A percentile compares a stretch with the other conserved stretches of the same genome.
Conservation (phyloP, 208 protist genomes). For the Leishmania guyanensis region DNA sequence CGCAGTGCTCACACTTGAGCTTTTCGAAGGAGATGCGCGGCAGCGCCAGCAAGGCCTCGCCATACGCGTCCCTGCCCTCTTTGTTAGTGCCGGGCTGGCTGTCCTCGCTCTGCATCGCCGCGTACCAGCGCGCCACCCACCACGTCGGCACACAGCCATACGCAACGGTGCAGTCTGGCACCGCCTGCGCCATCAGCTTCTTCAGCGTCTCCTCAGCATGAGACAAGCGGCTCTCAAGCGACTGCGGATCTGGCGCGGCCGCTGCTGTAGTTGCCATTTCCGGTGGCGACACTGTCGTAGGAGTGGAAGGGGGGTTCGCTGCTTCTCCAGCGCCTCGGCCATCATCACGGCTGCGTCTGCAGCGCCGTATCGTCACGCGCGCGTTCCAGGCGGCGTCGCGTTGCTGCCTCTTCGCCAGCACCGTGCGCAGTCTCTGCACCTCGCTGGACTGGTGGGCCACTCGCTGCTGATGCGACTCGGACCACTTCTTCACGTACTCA, state of each 20-base stretch:
- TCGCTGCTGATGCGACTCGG: conserved; percentile 38
- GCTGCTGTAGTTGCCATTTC: neutral
- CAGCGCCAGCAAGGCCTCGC: conserved; percentile 2
- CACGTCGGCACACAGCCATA: conserved; percentile 81
- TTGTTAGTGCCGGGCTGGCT: neutral
- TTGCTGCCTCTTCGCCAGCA: conserved; percentile 41
- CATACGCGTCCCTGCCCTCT: neutral
- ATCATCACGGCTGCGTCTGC: conserved; percentile 19
- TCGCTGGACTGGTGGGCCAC: conserved; percentile 35
- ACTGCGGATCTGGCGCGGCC: conserved; percentile 24
- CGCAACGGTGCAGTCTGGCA: conserved; percentile 19
- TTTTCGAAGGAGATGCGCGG: conserved; percentile 36
- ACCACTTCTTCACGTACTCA: conserved; percentile 50
- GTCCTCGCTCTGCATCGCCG: conserved; percentile 37
- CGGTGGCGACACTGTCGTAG: neutral
- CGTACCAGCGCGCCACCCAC: conserved; percentile 80
- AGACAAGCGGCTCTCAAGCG: conserved; percentile 31
- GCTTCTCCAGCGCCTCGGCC: neutral
- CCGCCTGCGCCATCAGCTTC: conserved; percentile 21
- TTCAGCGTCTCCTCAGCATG: conserved; percentile 38
- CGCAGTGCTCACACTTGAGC: conserved; percentile 65
- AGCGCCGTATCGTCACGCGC: conserved; percentile 28
- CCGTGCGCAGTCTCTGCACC: conserved; percentile 27
- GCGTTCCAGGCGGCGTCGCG: conserved; percentile 38
- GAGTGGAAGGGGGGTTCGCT: neutral